A percentile compares a stretch with the other conserved stretches of the same genome.
These are phyloP conservation scores for Acanthamoeba culbertsoni DNA, from an alignment of 208 protist species.

Conservation along the genomic window DNA sequence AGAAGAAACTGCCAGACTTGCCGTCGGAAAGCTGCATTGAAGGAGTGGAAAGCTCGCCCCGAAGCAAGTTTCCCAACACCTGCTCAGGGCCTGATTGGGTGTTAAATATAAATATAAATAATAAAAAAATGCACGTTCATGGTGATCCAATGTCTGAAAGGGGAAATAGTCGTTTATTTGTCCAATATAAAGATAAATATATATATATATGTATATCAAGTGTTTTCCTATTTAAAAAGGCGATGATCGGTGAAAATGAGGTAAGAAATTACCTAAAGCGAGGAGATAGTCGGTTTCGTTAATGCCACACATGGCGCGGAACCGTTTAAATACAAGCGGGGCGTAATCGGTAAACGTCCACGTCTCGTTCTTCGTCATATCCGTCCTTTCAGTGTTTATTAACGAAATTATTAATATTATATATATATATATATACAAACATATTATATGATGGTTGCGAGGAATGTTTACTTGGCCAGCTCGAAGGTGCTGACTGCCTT, in stretches of 20 bases:
- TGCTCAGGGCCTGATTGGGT: conserved; percentile 61
- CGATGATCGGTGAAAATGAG: too few species aligned
- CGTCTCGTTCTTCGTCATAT: neutral
- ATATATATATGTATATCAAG: too few species aligned
- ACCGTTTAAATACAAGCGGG: neutral
- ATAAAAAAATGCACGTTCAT: neutral
- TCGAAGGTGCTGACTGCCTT: neutral
- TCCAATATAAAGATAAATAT: too few species aligned
- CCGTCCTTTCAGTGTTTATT: too few species aligned
- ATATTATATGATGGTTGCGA: neutral
- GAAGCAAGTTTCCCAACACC: conserved; percentile 49
- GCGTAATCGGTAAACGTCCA: conserved; percentile 43
- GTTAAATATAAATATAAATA: conserved; percentile 10
- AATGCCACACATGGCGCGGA: neutral
- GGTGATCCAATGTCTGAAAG: too few species aligned
- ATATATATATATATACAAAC: too few species aligned
- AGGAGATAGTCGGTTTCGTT: neutral
- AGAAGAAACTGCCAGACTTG: conserved; percentile 20
- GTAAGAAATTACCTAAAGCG: neutral
- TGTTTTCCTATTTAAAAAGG: too few species aligned
- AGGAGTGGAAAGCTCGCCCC: conserved; percentile 27
- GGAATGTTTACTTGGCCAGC: neutral
- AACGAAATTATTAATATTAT: too few species aligned
- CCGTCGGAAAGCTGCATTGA: neutral
- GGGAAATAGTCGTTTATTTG: too few species aligned